These are phyloP conservation scores for Bruguiera gymnorhiza DNA, from an alignment of 345 rosid species.

Conservation along the genomic window DNA sequence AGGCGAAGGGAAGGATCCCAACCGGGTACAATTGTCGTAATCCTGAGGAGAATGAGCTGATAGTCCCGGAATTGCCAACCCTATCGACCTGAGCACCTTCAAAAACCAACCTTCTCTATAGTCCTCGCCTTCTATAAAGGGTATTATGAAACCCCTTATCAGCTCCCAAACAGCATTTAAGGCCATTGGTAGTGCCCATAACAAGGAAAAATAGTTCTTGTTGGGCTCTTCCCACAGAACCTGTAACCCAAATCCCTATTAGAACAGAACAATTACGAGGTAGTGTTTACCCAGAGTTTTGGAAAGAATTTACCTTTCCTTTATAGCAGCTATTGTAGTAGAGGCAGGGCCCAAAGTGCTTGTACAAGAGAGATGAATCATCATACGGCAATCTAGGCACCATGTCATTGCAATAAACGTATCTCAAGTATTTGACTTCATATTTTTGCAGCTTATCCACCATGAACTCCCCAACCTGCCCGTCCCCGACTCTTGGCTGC, in stretches of 20 bases:
- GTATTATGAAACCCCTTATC: slow-evolving; percentile 36
- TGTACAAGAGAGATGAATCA: slow-evolving; percentile 6
- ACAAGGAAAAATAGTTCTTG: slow-evolving; percentile 29
- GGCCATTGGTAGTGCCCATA: slow-evolving; percentile 2
- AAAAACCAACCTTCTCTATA: slow-evolving; percentile 38
- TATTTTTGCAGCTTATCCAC: background rate
- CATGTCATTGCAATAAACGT: slow-evolving; percentile 20
- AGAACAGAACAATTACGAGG: no score
- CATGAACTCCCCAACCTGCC: slow-evolving; percentile 16
- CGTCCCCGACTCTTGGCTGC: slow-evolving; percentile 25
- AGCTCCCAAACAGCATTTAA: slow-evolving; percentile 44
- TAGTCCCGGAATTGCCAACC: slow-evolving; percentile 35
- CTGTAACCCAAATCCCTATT: slow-evolving; percentile 12
- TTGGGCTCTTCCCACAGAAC: slow-evolving; percentile 37
- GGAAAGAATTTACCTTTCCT: slow-evolving; percentile 29
- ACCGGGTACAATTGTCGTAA: slow-evolving; percentile 34
- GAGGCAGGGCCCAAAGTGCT: slow-evolving; percentile 20
- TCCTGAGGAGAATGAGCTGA: slow-evolving; percentile 38
- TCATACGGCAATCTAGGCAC: slow-evolving; percentile 27
- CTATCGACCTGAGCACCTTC: slow-evolving; percentile 24
- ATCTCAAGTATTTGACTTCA: slow-evolving; percentile 14
- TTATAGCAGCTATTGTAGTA: slow-evolving; percentile 12
- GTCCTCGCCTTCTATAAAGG: slow-evolving; percentile 30
- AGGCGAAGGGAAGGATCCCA: slow-evolving; percentile 19
- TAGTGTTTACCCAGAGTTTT: no score